These are phyloP conservation scores for Exophiala calicioides DNA, from an alignment of 2,329 filamentous ascomycete genomes.

Conservation along the genomic window DNA sequence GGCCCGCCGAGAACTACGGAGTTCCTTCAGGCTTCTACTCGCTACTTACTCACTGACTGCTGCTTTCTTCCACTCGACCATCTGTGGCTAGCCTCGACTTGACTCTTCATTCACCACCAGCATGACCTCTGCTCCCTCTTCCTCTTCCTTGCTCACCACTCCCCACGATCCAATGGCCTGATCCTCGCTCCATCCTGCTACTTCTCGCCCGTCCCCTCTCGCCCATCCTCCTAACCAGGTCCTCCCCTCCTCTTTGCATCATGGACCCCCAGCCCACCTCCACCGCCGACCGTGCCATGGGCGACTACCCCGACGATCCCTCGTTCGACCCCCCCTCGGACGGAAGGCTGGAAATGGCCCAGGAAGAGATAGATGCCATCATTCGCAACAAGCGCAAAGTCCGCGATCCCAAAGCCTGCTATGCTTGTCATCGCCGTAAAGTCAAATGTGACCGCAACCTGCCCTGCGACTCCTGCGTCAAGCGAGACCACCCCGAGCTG, in stretches of 20 bases:
- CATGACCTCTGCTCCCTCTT: background rate
- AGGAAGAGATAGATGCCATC: slow-evolving; percentile 50
- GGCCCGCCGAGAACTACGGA: too few species aligned
- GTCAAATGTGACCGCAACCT: slow-evolving; percentile 53
- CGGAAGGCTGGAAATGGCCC: slow-evolving; percentile 40
- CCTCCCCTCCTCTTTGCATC: background rate
- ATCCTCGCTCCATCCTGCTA: too few species aligned
- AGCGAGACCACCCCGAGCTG: slow-evolving; percentile 51
- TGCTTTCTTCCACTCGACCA: too few species aligned
- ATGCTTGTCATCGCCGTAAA: slow-evolving; percentile 31
- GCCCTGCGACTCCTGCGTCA: slow-evolving; percentile 52
- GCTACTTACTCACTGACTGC: too few species aligned
- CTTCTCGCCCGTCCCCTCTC: background rate
- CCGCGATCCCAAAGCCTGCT: slow-evolving; percentile 45
- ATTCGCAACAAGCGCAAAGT: slow-evolving; percentile 51
- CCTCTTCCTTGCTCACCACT: background rate
- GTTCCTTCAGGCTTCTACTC: too few species aligned
- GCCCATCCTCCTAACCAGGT: background rate
- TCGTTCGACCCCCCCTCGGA: slow-evolving; percentile 15
- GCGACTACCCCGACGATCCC: slow-evolving; percentile 25
- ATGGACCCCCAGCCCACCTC: slow-evolving; percentile 20
- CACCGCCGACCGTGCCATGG: slow-evolving; percentile 2
- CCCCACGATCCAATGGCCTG: too few species aligned
- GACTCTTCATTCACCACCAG: too few species aligned
- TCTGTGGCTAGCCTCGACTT: too few species aligned